Base-by-base conservation (phyloP, 306 rosid genomes). In the barrel medic (Medicago truncatula) region DNA sequence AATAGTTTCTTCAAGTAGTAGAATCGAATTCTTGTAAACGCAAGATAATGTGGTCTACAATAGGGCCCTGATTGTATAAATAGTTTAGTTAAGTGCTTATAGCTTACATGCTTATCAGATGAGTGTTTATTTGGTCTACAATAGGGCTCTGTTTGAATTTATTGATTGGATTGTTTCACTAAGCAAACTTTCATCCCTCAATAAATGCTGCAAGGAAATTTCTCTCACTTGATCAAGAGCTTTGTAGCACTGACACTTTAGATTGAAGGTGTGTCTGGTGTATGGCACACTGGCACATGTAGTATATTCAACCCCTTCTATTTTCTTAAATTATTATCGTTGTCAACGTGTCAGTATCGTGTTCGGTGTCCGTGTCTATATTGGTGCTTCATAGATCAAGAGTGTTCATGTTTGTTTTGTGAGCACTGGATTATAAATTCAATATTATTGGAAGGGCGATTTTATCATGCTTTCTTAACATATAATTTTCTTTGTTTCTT, bases 401-500 rank as follows among this genome's bases (percentile, higher is more conserved):
- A 60, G 17, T 13, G 66, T 21, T 21, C 23, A 21, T 21, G 23
- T 13, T 60, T 2, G 10, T 81, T 57, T 56, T 60, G 21, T 64
- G 53, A 61, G 21, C 66, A 17, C 0, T 15, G 8, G 18, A 67
- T 20, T 60, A 21, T 72, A 16, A 67, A 58, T 14, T 17, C 50
- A 14, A 7, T 31, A 4, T 59, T 58, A n/a, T 67, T 44, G 28
- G 13, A 21, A 47, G 18, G 34, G 63, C 76, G 79, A 43, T 72
- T 70, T 80, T 58, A 6, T 31, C 17, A 17, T 66, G 67, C 54
- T 39, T 31, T 74, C 75, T 74, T 83, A 76, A 15, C 38, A 25
- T 16, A 28, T 31, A 16, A 41, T 2, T 38, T 70, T 79, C 76
- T 76, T 57, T 56, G 80, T 66, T 38, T 84, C 65, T 80, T 76